These are phyloP conservation scores for Agaricus bisporus DNA, from an alignment of 768 basidiomycete genomes.

Conservation along the genomic window DNA sequence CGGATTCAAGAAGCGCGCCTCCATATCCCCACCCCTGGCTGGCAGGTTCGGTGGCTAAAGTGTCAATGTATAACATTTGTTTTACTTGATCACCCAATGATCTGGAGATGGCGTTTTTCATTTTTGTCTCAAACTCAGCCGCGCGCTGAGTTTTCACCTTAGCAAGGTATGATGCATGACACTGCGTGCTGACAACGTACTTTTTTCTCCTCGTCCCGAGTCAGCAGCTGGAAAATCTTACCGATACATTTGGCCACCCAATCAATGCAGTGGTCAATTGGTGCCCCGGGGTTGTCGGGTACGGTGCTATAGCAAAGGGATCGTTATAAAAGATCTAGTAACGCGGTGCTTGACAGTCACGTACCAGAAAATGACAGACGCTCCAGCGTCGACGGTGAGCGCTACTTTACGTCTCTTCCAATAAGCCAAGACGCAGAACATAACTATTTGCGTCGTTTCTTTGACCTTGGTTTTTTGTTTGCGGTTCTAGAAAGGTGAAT, in stretches of 20 bases:
- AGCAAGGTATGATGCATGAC: not conserved
- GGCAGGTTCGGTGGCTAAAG: conserved; percentile 15
- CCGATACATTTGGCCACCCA: not conserved
- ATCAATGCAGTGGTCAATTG: not conserved
- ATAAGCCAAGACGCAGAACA: conserved; percentile 12
- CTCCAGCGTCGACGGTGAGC: conserved; percentile 16
- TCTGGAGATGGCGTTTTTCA: conserved; percentile 9
- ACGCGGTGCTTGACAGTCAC: not conserved
- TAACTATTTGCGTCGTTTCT: conserved; percentile 6
- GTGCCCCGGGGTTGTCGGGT: not conserved
- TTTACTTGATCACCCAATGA: conserved; percentile 15
- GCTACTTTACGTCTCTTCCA: conserved; percentile 14
- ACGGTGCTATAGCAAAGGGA: not conserved
- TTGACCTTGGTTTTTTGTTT: conserved; percentile 8
- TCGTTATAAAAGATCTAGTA: not conserved
- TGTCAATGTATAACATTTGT: conserved; percentile 17
- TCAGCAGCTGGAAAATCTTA: not conserved
- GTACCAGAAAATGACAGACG: conserved; percentile 16
- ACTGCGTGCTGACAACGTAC: not conserved
- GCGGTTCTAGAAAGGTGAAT: conserved; percentile 6
- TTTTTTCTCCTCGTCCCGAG: conserved; percentile 1
- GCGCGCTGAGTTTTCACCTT: conserved; percentile 12
- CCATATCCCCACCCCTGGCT: conserved; percentile 19
- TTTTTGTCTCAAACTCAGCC: conserved; percentile 13
- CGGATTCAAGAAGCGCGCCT: conserved; percentile 17